These are phyloP conservation scores for Liquidambar formosana DNA, from an alignment of 164 flowering plant species.

Conservation along the genomic window DNA sequence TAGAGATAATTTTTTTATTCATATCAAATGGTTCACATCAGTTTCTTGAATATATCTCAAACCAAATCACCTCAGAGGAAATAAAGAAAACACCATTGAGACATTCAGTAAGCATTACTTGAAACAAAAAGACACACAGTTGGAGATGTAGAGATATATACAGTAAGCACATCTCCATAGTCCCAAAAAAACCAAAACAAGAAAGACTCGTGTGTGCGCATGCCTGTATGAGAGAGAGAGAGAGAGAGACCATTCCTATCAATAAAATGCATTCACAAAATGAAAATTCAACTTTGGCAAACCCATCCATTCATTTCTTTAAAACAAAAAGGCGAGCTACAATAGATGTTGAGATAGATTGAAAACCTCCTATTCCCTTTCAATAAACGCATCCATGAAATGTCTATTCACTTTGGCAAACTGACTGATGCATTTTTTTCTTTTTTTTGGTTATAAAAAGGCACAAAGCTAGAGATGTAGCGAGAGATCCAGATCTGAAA, in stretches of 20 bases:
- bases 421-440: not conserved
- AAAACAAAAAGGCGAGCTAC: not conserved
- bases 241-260: no score
- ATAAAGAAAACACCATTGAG: no score
- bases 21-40: not conserved
- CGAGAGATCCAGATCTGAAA: slow-evolving; percentile 16
- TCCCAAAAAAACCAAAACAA: not conserved
- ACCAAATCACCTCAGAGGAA: not conserved
- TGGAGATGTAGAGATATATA: not conserved
- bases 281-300: no score
- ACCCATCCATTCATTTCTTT: not conserved
- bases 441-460: slow-evolving; percentile 4
- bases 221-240: no score
- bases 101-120: not conserved
- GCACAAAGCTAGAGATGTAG: slow-evolving; percentile 21
- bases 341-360: not conserved
- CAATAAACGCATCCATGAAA: not conserved
- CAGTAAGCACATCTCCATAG: not conserved
- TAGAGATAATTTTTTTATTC: no score
- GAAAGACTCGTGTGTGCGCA: not conserved
- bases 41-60: not conserved
- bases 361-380: not conserved
- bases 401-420: not conserved
- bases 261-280: no score
- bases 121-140: not conserved